Conservation (phyloP, 306 rosid genomes). For the Castanea sativa region DNA sequence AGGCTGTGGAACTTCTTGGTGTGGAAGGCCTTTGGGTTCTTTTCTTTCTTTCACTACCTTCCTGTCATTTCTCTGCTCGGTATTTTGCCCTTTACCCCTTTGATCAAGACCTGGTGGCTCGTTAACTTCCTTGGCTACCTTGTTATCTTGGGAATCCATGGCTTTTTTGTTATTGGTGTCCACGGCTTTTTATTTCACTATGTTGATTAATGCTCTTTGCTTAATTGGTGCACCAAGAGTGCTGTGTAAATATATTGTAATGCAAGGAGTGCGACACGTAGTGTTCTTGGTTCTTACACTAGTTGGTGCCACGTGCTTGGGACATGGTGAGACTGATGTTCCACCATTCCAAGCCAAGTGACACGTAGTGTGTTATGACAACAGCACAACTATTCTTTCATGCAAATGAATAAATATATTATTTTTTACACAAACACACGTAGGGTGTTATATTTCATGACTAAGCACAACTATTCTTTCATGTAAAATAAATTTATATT, state of each 20-base stretch:
- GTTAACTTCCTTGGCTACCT: constrained; percentile 12
- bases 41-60: neutral
- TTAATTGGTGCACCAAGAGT: neutral
- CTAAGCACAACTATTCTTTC: too few species aligned
- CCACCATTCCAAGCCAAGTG: neutral
- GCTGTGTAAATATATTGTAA: too few species aligned
- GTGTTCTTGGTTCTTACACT: neutral
- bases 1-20: constrained; percentile 15
- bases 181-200: neutral
- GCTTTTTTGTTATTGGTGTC: neutral
- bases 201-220: neutral
- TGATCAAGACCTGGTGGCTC: neutral
- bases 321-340: neutral
- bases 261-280: neutral
- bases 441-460: too few species aligned
- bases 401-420: too few species aligned
- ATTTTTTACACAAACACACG: neutral
- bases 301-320: neutral
- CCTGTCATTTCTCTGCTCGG: neutral
- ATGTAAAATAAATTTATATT: too few species aligned
- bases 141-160: neutral
- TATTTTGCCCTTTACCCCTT: neutral
- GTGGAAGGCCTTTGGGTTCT: constrained; percentile 21
- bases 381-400: too few species aligned
- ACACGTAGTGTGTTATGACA: neutral